Evolutionary conservation across 352 stramenopile genomes (phyloP).

Genomic region (Phytophthora rubi): DNA sequence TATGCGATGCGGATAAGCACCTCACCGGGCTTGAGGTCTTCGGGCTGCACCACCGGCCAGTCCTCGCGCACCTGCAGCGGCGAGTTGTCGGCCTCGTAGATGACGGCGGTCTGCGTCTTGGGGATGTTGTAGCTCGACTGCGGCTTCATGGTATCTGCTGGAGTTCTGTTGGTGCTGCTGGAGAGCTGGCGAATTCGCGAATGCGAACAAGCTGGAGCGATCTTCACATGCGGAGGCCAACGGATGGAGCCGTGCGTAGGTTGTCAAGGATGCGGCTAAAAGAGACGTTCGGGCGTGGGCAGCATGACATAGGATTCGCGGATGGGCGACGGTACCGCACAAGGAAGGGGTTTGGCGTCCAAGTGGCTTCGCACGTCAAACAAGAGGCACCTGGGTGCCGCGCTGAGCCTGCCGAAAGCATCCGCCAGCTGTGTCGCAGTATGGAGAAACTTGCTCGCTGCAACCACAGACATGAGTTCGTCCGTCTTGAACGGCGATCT

Average conservation of each 20-base stretch:
- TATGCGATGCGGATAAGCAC: slow-evolving; percentile 62
- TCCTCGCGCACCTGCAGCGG: slow-evolving; percentile 54
- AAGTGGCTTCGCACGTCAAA: slow-evolving; percentile 1
- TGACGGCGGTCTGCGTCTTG: slow-evolving; percentile 56
- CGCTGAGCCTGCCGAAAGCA: not conserved
- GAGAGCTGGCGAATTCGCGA: slow-evolving; percentile 27
- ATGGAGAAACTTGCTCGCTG: not conserved
- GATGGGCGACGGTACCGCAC: slow-evolving; percentile 27
- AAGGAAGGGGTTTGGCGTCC: slow-evolving; percentile 25
- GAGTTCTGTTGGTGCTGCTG: slow-evolving; percentile 12
- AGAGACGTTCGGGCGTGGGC: slow-evolving; percentile 20
- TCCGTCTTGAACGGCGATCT: not conserved
- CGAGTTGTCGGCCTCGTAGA: slow-evolving; percentile 56
- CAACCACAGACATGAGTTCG: not conserved
- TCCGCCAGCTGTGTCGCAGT: not conserved
- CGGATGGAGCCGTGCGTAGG: slow-evolving; percentile 14
- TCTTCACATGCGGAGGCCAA: slow-evolving; percentile 11
- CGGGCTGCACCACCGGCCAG: slow-evolving; percentile 54
- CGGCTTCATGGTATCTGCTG: slow-evolving; percentile 43
- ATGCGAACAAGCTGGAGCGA: slow-evolving; percentile 4
- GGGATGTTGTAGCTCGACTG: slow-evolving; percentile 54
- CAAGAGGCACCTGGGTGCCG: not conserved
- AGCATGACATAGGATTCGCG: slow-evolving; percentile 15
- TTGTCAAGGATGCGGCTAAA: slow-evolving; percentile 22
- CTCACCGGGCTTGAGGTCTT: slow-evolving; percentile 51